phyloP scores from a whole-genome alignment of 257 asterid genomes.

The Vinca minor region DNA sequence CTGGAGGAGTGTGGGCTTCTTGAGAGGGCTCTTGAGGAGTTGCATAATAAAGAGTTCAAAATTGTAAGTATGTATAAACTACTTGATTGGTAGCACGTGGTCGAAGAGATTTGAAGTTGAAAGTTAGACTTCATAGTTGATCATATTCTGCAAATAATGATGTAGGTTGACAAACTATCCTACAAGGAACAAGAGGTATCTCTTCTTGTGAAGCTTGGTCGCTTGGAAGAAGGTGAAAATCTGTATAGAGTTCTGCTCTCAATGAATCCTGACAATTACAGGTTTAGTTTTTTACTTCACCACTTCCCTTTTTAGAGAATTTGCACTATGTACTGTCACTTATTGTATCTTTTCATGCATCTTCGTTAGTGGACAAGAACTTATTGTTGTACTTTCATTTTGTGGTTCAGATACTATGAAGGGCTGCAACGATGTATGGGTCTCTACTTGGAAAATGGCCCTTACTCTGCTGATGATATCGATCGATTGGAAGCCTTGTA shows the following conservation, averaged over 20 bases:
- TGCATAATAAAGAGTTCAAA: conserved; percentile 72
- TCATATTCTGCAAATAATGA: conserved; percentile 17
- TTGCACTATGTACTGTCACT: neutral
- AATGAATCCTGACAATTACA: conserved; percentile 90
- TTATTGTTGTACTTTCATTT: conserved; percentile 14
- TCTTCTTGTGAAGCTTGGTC: conserved; percentile 76
- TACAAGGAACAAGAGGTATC: conserved; percentile 86
- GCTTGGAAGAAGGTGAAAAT: conserved; percentile 68
- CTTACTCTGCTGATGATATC: conserved; percentile 59
- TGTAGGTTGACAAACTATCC: conserved; percentile 76
- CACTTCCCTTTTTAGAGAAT: neutral
- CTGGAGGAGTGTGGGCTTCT: conserved; percentile 80
- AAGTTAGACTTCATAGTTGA: conserved; percentile 6
- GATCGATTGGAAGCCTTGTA: conserved; percentile 66
- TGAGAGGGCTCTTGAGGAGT: conserved; percentile 87
- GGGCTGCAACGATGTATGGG: conserved; percentile 86
- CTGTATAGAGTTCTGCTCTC: conserved; percentile 65
- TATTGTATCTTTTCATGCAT: neutral
- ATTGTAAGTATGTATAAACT: conserved; percentile 50
- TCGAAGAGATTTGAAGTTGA: conserved; percentile 2
- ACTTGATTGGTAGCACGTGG: conserved; percentile 4
- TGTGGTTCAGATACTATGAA: conserved; percentile 67
- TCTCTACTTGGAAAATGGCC: conserved; percentile 48
- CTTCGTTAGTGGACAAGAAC: neutral
- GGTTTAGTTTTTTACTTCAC: conserved; percentile 32